These are phyloP conservation scores for Hansenula sp. DNA, from an alignment of 1,139 yeast genomes.

Conservation along the genomic window DNA sequence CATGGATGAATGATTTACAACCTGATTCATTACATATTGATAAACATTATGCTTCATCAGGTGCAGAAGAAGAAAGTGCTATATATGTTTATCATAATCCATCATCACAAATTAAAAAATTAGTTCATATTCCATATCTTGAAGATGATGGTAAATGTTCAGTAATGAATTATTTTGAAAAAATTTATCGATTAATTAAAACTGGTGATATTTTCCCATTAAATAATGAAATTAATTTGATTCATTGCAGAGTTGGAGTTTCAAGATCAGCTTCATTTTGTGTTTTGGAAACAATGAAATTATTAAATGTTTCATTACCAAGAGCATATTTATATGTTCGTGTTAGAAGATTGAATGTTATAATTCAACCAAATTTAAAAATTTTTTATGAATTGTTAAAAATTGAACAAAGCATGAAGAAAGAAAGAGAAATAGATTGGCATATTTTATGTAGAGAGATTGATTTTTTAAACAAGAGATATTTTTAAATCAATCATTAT, in stretches of 20 bases:
- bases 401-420: slow-evolving; percentile 33
- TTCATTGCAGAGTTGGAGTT: slow-evolving; percentile 57
- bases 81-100: slow-evolving; percentile 1
- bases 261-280: slow-evolving; percentile 53
- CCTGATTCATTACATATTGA: background rate
- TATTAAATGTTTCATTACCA: slow-evolving; percentile 37
- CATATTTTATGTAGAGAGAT: slow-evolving; percentile 1
- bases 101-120: background rate
- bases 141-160: slow-evolving; percentile 45
- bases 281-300: slow-evolving; percentile 50
- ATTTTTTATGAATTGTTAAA: slow-evolving; percentile 49
- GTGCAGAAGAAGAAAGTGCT: background rate
- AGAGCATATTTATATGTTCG: slow-evolving; percentile 50
- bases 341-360: slow-evolving; percentile 51
- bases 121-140: slow-evolving; percentile 12
- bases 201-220: slow-evolving; percentile 23
- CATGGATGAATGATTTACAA: slow-evolving; percentile 36
- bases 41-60: background rate
- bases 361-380: slow-evolving; percentile 53
- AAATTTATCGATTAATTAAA: slow-evolving; percentile 36
- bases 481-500: background rate
- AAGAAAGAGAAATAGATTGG: slow-evolving; percentile 1
- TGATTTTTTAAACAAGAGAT: slow-evolving; percentile 1
- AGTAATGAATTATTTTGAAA: slow-evolving; percentile 32
- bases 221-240: slow-evolving; percentile 31